Evolutionary conservation across 768 basidiomycete genomes (phyloP), one percentile per base, ranked within the genome.

Genomic region (Piloderma croceum): DNA sequence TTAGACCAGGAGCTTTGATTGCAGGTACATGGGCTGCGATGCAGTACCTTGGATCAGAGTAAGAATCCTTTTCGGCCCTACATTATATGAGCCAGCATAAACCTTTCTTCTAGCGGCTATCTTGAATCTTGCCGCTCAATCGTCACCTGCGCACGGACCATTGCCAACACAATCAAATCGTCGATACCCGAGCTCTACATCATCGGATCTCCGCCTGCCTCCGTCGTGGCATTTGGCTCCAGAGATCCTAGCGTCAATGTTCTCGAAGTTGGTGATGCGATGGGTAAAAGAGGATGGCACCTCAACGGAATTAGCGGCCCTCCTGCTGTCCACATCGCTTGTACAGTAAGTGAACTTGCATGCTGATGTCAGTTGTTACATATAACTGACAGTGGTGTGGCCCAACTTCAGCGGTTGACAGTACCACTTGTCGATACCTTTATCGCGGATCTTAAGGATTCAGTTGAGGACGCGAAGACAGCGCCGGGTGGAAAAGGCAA

Each of bases 1-100:
- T 22, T 49, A 90, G 93, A 27, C 89, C 93, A 1, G 96, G 94
- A 5, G 81, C 92, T 0, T 66, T 97, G 45, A 83, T 99, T 44
- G 94, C 94, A 19, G 94, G 89, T 34, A 82, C 91, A 21, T 99
- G 92, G 91, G 94, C 94, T 6, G 90, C 91, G 2, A 83, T 99
- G 81, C 86, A 94, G 47, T 79, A 89, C 58, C 83, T 97, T 68
- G 94, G 94, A 21, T 71, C 81, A 44, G 73, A 83, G 89, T 91
- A 55, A 38, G 83, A 70, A 2, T 11, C 18, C 15, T 27, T 39
- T 9, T 29, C 15, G 33, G 23, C 29, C 6, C 7, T 20, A 4
- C 20, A 31, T 19, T 32, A 32, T 39, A 20, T 41, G 34, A 34
- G 17, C 22, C 24, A 5, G 31, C 43, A 17, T 37, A 46, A 7